Evolutionary conservation across 2,329 filamentous ascomycete species (phyloP), one percentile per base, ranked within the genome.

Genomic region (Fusarium xyrophilum): DNA sequence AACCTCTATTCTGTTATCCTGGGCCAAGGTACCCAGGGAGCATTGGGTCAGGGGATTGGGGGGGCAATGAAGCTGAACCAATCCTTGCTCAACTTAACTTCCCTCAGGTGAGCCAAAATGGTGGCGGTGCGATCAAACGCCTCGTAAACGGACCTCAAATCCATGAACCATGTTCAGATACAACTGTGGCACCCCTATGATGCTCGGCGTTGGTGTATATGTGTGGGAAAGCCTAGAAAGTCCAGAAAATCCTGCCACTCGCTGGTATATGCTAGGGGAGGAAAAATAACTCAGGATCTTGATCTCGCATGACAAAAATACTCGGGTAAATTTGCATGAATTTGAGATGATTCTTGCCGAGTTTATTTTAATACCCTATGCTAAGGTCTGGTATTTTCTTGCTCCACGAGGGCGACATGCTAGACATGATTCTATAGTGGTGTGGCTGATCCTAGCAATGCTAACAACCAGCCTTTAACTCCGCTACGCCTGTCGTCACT

Each of bases 101-200:
- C 63, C 67, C 63, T 69, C 67, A 70, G 67, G 67, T 69, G 67
- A 70, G 64, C 59, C 55, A 63, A 66, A 66, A 51, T 53, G 56
- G 67, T 69, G 67, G 67, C 67, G 67, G 67, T 69, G 67, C 67
- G 55, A 42, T 55, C 43, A 28, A 46, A 54, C 63, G 58, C 52
- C 44, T 36, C 40, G 28, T 56, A 60, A 61, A 52, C 40, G 48
- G 51, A 46, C 56, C 62, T 60, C 38, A 50, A 25, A 65, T 46
- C 62, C 62, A 66, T 61, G 62, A 44, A 56, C 63, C 61, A 50
- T 60, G 40, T 25, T 56, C 38, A 19, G 51, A 43, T 40, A 42
- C 38, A 39, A 47, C 55, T 70, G 54, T 69, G 66, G 66, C 66
- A 69, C 66, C 66, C 65, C 44, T 46, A 30, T 32, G 43, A 44